These are phyloP conservation scores for Styphnolobium japonicum DNA, from an alignment of 306 rosid species.

Conservation along the genomic window DNA sequence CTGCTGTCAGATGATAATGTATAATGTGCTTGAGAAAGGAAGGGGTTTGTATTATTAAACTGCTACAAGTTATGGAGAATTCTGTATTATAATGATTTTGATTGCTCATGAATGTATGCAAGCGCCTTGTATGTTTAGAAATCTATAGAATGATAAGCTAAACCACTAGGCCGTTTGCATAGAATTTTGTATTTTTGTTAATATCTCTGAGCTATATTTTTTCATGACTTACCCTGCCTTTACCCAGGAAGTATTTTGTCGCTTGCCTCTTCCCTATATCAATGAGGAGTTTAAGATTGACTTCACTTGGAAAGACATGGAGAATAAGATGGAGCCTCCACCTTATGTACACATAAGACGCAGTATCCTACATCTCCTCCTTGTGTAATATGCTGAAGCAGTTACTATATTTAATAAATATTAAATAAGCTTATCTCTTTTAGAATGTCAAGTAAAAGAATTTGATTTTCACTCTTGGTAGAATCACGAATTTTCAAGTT, in stretches of 20 bases:
- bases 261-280: constrained; percentile 74
- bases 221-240: neutral
- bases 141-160: neutral
- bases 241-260: constrained; percentile 65
- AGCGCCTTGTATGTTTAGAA: neutral
- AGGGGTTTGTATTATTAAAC: neutral
- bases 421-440: neutral
- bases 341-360: constrained; percentile 76
- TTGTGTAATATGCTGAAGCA: constrained; percentile 19
- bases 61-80: neutral
- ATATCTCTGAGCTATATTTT: constrained; percentile 8
- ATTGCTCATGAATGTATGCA: neutral
- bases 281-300: constrained; percentile 88
- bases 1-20: neutral
- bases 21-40: neutral
- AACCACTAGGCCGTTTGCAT: neutral
- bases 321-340: constrained; percentile 71
- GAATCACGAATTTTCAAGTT: neutral
- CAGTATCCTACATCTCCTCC: constrained; percentile 61
- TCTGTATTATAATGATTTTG: neutral
- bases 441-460: constrained; percentile 13
- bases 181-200: constrained; percentile 6
- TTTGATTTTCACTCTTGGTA: constrained; percentile 8
- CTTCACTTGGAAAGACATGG: constrained; percentile 63
- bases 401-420: constrained; percentile 7